phyloP scores from a whole-genome alignment of 129 eudicot species.

The Saposhnikovia divaricata region DNA sequence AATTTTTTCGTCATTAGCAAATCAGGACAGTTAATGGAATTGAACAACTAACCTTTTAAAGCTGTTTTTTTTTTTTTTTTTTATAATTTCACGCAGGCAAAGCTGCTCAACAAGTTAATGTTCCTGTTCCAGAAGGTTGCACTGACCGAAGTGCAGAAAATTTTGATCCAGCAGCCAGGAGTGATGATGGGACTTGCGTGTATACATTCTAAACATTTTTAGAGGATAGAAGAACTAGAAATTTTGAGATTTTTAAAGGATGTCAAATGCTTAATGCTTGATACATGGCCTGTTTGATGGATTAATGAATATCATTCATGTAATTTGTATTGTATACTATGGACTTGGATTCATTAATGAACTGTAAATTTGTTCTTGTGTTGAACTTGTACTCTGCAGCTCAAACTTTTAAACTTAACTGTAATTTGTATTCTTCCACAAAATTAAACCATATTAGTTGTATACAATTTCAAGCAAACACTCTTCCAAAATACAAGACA shows the following conservation, averaged over 20 bases:
- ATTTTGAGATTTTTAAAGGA: background rate
- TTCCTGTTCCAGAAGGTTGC: slow-evolving; percentile 77
- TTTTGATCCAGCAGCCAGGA: slow-evolving; percentile 82
- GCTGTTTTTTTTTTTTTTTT: slow-evolving; percentile 4
- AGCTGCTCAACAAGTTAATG: slow-evolving; percentile 74
- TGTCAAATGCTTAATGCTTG: background rate
- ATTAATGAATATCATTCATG: slow-evolving; percentile 16
- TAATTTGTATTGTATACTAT: slow-evolving; percentile 15
- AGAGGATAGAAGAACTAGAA: background rate
- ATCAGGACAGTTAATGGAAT: background rate
- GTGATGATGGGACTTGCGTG: slow-evolving; percentile 81
- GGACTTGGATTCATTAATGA: background rate
- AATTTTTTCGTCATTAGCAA: background rate
- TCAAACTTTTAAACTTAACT: no score
- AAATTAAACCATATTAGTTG: no score
- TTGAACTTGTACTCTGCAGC: background rate
- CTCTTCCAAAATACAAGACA: no score
- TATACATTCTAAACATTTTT: slow-evolving; percentile 36
- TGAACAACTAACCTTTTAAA: slow-evolving; percentile 2
- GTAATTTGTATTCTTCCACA: no score
- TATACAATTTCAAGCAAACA: no score
- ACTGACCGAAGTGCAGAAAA: slow-evolving; percentile 65
- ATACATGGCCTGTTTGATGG: background rate
- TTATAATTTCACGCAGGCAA: slow-evolving; percentile 37
- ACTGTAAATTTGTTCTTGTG: background rate